Base-by-base conservation (phyloP, 2,329 filamentous ascomycete genomes). In the Dothideomycetidae sp. region DNA sequence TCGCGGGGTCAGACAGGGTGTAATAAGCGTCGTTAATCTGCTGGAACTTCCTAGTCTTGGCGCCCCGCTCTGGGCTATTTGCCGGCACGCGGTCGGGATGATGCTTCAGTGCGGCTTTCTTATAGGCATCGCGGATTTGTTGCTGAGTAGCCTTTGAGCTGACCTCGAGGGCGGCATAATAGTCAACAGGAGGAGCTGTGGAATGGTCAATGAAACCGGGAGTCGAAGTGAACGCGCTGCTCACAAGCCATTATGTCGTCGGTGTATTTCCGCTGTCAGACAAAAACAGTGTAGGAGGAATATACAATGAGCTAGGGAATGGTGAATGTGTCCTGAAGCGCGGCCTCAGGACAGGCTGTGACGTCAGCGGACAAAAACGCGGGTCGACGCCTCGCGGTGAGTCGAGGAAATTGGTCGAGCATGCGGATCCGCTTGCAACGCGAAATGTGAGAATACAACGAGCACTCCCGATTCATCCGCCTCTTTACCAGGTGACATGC, bases 81-180 rank as follows among this genome's bases (percentile, higher is more conserved):
- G 72, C 63, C 17, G 85, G 70, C 29, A 98, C 84, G 42, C 90
- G 81, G 57, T 98, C 90, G 2, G 88, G 88, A 57, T 96, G 88
- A 46, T 82, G 85, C 61, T 90, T 93, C 31, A 96, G 67, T 4
- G 88, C 88, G 50, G 82, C 81, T 54, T 80, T 79, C 58, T 98
- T 98, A 68, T 96, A 98, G 35, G 86, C 90, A 67, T 83, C 81
- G 50, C 88, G 81, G 54, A 98, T 78, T 56, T 96, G 81, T 52
- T 85, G 75, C 42, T 77, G 73, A 0, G 75, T 80, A 21, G 88
- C 85, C 48, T 70, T 78, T 23, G 82, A 71, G 36, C 50, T 44
- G 46, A 58, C 39, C 39, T 54, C 50, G 21, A 58, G 53, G 4
- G 54, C 48, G 31, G 54, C 50, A 39, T 58, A 57, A 46, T 56